Evolutionary conservation across 306 rosid species (phyloP), one percentile per base, ranked within the genome.

Genomic region (Corylus americana): DNA sequence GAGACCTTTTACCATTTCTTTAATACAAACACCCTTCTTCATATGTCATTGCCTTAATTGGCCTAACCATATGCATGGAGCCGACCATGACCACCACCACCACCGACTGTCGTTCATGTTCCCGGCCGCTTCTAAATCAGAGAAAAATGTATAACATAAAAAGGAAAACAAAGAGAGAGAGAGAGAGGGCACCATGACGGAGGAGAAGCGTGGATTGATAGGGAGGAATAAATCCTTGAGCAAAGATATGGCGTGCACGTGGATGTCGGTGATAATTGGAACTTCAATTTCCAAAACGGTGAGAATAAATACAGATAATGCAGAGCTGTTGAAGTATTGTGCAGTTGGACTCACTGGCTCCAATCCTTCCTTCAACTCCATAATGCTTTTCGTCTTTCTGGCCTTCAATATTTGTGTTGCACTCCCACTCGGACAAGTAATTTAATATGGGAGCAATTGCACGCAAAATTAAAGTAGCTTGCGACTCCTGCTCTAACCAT

Each of bases 321-420:
- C 58, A 42, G 83, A 70, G 78, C 86, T 88, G 17, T 86, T 83
- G 73, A 83, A 54, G 76, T 81, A 86, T 70, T 79, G 88, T 2
- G 83, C 89, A 0, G 75, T 83, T 8, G 91, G 91, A 77, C 91
- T 86, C 57, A 88, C 89, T 25, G 91, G 86, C 51, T 79, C 85
- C 1, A 10, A n/a, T 58, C 68, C 25, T 57, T 82, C 86, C 57
- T 62, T 27, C 3, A 58, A 58, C 64, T 58, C 86, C 83, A 83
- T 71, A 48, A 39, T 39, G 4, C 5, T 39, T 39, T 39, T 0
- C 5, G 44, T 39, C 5, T 39, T 5, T 39, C 44, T 39, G 44
- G 44, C 5, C 44, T 39, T 4, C 44, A 39, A 39, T 39, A 39
- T 31, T 31, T 31, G 2, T 3, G 3, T 31, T 31, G 2, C 35